Evolutionary conservation across 176 grass and related monocot species (phyloP), one percentile per base, ranked within the genome.

Genomic region (Elaeis guineensis): DNA sequence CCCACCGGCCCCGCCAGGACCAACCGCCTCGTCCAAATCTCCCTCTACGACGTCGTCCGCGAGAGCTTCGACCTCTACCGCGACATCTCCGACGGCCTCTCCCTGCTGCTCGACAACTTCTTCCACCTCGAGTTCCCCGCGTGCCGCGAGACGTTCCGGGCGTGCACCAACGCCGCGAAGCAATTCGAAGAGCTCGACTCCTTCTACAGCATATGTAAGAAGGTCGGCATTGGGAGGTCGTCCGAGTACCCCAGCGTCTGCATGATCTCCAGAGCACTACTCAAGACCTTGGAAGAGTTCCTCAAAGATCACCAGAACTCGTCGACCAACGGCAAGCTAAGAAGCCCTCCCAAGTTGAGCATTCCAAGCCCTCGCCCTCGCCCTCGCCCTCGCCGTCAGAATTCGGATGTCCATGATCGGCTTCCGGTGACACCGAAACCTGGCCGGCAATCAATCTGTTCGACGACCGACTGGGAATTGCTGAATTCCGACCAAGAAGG

Each of bases 161-260:
- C 23, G 0, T 81, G 79, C 59, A 22, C 50, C 2, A 49, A 14
- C 39, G 72, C 72, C 12, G 35, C 30, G 22, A 81, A 66, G 51
- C 72, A 81, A 49, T 81, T 81, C 39, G 39, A 76, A 51, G 72
- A 81, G 58, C 72, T 81, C n/a, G 72, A 81, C 35, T 75, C 71
- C 9, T 73, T 81, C 53, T 81, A 76, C 28, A 23, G 20, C 4
- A 17, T 64, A 8, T 81, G 79, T 22, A 76, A 65, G n/a, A 71
- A 71, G 23, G 75, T 81, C 15, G 79, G 72, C 49, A 51, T 76
- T 17, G 79, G 72, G 51, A 64, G 60, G 65, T 21, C 35, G 64
- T 55, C 58, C 3, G 72, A 81, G 58, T 81, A 81, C 59, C 79
- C 79, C 16, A 18, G 35, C 44, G 72, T 81, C 23, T 72, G 65